A percentile compares a stretch with the other conserved stretches of the same genome.
These are phyloP conservation scores for Apiospora aurea DNA, from an alignment of 2,329 filamentous ascomycete genomes.

Conservation along the genomic window DNA sequence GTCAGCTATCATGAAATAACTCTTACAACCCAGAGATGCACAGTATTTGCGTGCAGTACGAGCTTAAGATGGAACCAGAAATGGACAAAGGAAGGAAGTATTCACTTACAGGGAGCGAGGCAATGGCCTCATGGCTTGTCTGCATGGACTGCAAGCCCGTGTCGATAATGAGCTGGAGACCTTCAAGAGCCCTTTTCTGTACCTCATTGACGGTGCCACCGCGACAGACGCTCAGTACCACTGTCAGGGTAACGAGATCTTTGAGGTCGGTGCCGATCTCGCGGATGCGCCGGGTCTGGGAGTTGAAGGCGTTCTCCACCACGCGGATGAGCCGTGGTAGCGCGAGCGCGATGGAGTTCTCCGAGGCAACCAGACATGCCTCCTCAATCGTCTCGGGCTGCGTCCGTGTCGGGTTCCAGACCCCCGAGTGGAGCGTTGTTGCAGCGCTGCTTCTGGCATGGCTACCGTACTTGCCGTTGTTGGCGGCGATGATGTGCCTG, in stretches of 20 bases:
- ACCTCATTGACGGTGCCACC: slow-evolving; percentile 48
- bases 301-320: slow-evolving; percentile 56
- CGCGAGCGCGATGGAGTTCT: slow-evolving; percentile 39
- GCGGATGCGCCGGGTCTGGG: slow-evolving; percentile 50
- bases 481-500: slow-evolving; percentile 39
- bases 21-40: not conserved
- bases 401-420: slow-evolving; percentile 30
- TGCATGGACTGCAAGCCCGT: slow-evolving; percentile 53
- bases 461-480: not conserved
- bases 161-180: slow-evolving; percentile 52
- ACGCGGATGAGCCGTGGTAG: slow-evolving; percentile 35
- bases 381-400: slow-evolving; percentile 35
- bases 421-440: slow-evolving; percentile 21
- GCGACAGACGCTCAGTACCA: slow-evolving; percentile 56
- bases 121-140: slow-evolving; percentile 48
- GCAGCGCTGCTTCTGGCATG: slow-evolving; percentile 14
- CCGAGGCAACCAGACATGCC: slow-evolving; percentile 37
- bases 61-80: too few relatives aligned
- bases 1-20: not conserved
- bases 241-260: slow-evolving; percentile 56
- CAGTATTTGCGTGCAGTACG: not conserved
- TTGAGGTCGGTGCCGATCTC: slow-evolving; percentile 58
- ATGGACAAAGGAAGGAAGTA: not conserved
- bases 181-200: slow-evolving; percentile 50
- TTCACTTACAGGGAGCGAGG: slow-evolving; percentile 40